Percentiles rank a stretch among this genome's conserved stretches.
These are phyloP conservation scores for Hibiscus mutabilis DNA, from an alignment of 345 rosid genomes.

Conservation along the genomic window DNA sequence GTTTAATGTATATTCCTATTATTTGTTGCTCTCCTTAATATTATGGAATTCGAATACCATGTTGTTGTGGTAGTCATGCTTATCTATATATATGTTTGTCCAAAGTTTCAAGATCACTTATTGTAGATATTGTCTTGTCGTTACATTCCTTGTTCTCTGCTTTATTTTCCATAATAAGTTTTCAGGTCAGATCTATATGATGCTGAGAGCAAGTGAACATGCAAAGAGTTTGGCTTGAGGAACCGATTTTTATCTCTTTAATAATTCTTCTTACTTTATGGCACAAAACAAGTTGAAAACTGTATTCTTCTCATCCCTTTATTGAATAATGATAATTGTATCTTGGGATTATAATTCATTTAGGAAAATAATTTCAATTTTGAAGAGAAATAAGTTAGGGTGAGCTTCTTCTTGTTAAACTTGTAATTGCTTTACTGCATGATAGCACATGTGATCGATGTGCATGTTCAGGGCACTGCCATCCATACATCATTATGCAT, in stretches of 20 bases:
- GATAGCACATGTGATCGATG: background rate
- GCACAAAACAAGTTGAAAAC: background rate
- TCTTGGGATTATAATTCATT: background rate
- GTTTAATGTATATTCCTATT: too few relatives aligned
- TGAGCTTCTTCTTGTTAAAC: background rate
- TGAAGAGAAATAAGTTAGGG: background rate
- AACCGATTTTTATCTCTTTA: background rate
- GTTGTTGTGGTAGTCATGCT: too few relatives aligned
- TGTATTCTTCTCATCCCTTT: constrained; percentile 7
- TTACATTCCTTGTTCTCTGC: background rate
- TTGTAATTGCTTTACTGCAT: too few relatives aligned
- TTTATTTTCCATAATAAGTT: constrained; percentile 29
- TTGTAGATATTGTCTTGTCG: background rate
- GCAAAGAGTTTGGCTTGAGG: constrained; percentile 1
- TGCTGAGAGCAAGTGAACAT: constrained; percentile 40
- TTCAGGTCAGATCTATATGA: constrained; percentile 45
- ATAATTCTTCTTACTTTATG: background rate
- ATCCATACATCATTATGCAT: background rate
- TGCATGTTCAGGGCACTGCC: background rate
- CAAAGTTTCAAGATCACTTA: background rate
- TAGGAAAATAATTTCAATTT: background rate
- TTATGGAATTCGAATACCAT: too few relatives aligned
- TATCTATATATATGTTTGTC: background rate
- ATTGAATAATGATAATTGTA: constrained; percentile 9
- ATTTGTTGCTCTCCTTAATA: too few relatives aligned